Conservation (phyloP, 441 rosid genomes). For the Viola pubescens region DNA sequence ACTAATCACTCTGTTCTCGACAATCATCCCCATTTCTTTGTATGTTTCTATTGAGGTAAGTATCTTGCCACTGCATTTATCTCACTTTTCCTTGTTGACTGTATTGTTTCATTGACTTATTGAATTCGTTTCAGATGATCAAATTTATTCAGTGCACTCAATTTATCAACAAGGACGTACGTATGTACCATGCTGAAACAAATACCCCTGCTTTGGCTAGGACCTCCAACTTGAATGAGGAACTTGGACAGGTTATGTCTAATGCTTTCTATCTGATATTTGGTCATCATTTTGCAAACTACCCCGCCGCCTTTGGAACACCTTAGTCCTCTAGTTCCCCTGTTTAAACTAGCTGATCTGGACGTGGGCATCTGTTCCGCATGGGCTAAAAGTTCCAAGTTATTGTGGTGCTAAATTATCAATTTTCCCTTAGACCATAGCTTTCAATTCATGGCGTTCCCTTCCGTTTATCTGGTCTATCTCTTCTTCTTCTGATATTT, state of each 20-base stretch:
- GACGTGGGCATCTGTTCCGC: no score
- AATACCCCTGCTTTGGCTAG: slow-evolving; percentile 92
- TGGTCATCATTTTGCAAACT: no score
- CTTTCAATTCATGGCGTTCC: no score
- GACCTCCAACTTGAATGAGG: slow-evolving; percentile 98
- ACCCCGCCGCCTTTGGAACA: no score
- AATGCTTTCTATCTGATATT: no score
- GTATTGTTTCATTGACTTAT: slow-evolving; percentile 13
- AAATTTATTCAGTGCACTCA: slow-evolving; percentile 96
- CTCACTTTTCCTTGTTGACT: slow-evolving; percentile 13
- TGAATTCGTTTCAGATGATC: slow-evolving; percentile 62
- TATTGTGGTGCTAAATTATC: no score
- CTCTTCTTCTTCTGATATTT: no score
- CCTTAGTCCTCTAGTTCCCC: no score
- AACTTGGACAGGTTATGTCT: slow-evolving; percentile 85
- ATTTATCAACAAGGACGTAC: slow-evolving; percentile 87
- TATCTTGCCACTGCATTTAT: slow-evolving; percentile 15
- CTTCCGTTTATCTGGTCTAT: no score
- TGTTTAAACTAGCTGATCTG: no score
- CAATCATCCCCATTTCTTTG: slow-evolving; percentile 92
- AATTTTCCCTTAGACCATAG: no score
- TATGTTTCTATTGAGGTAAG: slow-evolving; percentile 98
- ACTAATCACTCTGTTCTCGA: slow-evolving; percentile 85
- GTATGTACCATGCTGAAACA: slow-evolving; percentile 86
- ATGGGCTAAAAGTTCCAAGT: no score